These are phyloP conservation scores for Fusarium sp. DNA, from an alignment of 2,329 filamentous ascomycete genomes.

Conservation along the genomic window DNA sequence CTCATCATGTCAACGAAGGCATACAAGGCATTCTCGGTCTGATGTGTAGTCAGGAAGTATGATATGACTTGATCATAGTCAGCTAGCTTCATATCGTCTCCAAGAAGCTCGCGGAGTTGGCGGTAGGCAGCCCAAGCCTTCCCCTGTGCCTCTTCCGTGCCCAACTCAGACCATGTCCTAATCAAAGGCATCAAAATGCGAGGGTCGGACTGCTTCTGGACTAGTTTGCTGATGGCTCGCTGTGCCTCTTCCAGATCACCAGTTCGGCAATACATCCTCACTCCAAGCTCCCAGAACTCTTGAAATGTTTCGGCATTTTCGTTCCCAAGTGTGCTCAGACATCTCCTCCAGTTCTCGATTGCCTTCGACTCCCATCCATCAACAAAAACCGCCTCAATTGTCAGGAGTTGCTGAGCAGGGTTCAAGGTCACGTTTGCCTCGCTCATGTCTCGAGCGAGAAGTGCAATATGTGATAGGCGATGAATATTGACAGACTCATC, in stretches of 20 bases:
- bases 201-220: conserved; percentile 60
- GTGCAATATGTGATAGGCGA: conserved; percentile 69
- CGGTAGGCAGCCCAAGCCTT: conserved; percentile 76
- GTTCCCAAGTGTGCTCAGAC: conserved; percentile 62
- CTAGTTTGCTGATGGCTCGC: conserved; percentile 63
- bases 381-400: conserved; percentile 75
- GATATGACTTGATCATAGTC: conserved; percentile 82
- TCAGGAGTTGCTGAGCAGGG: conserved; percentile 69
- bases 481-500: conserved; percentile 61
- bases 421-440: conserved; percentile 65
- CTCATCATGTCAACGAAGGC: conserved; percentile 93
- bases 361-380: conserved; percentile 69
- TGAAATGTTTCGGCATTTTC: conserved; percentile 57
- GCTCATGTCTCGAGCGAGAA: conserved; percentile 73
- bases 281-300: conserved; percentile 72
- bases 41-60: conserved; percentile 73
- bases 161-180: conserved; percentile 67
- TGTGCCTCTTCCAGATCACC: conserved; percentile 70
- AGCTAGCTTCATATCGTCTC: conserved; percentile 69
- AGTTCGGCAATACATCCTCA: conserved; percentile 69
- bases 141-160: conserved; percentile 57
- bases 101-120: conserved; percentile 69
- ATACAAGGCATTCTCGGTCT: conserved; percentile 74
- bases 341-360: conserved; percentile 71
- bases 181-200: conserved; percentile 76